These are phyloP conservation scores for Boletus sensibilis DNA, from an alignment of 768 basidiomycete species.

Conservation along the genomic window DNA sequence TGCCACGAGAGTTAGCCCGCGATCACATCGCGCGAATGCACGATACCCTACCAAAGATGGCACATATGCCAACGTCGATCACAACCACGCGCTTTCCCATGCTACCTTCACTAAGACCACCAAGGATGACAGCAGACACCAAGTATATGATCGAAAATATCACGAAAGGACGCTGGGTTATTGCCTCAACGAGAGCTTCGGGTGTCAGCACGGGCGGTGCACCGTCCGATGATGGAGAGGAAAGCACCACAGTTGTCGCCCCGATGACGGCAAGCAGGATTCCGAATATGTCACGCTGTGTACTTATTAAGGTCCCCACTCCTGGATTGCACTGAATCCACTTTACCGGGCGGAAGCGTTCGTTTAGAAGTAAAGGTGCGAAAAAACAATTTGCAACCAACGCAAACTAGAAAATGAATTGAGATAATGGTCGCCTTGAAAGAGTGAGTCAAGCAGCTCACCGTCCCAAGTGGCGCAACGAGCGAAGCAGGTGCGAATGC, in stretches of 20 bases:
- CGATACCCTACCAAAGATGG: conserved; percentile 62
- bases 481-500: conserved; percentile 90
- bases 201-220: conserved; percentile 57
- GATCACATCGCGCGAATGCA: background rate
- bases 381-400: conserved; percentile 95
- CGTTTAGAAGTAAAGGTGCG: conserved; percentile 79
- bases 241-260: conserved; percentile 89
- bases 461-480: conserved; percentile 94
- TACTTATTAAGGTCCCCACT: conserved; percentile 14
- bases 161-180: conserved; percentile 71
- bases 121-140: conserved; percentile 54
- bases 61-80: conserved; percentile 87
- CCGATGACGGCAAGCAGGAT: conserved; percentile 81
- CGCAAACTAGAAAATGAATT: conserved; percentile 57
- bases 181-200: conserved; percentile 62
- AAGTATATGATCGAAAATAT: conserved; percentile 69
- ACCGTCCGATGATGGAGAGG: conserved; percentile 68
- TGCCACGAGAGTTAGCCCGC: conserved; percentile 25
- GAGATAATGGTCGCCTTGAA: background rate
- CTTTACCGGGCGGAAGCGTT: conserved; percentile 75
- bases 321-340: conserved; percentile 9
- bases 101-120: conserved; percentile 61
- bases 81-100: conserved; percentile 69
- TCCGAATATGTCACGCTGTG: conserved; percentile 73
- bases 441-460: conserved; percentile 39